These are phyloP conservation scores for Cutaneotrichosporon daszewskae DNA, from an alignment of 1,284 basidiomycete genomes.

Conservation along the genomic window DNA sequence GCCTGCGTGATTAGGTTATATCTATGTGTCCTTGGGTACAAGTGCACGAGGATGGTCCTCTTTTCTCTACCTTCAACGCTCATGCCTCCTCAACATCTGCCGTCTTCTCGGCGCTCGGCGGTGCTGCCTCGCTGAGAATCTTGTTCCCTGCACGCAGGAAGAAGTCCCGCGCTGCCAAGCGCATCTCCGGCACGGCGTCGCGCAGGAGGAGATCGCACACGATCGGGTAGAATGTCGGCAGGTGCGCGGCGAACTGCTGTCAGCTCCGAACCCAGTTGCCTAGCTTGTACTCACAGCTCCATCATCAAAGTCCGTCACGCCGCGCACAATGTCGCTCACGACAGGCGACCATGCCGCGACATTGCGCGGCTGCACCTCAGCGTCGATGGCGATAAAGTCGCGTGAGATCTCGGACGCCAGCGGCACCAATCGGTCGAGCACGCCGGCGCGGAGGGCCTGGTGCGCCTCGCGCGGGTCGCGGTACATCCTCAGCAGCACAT, in stretches of 20 bases:
- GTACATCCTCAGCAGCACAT: slow-evolving; percentile 89
- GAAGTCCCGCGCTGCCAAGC: slow-evolving; percentile 68
- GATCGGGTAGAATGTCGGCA: slow-evolving; percentile 80
- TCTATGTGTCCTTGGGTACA: too few relatives aligned
- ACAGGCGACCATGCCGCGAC: slow-evolving; percentile 98
- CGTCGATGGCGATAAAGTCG: slow-evolving; percentile 83
- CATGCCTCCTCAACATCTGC: too few relatives aligned
- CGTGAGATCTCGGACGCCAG: slow-evolving; percentile 84
- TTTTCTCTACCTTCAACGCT: too few relatives aligned
- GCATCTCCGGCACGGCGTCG: slow-evolving; percentile 73
- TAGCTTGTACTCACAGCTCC: slow-evolving; percentile 62
- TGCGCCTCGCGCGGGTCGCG: slow-evolving; percentile 82
- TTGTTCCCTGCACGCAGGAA: slow-evolving; percentile 53
- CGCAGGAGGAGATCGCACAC: slow-evolving; percentile 72
- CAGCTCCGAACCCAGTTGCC: neutral
- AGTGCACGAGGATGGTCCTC: too few relatives aligned
- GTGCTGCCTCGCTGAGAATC: neutral
- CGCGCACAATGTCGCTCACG: slow-evolving; percentile 84
- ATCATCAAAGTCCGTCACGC: slow-evolving; percentile 82
- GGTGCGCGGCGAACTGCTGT: slow-evolving; percentile 69
- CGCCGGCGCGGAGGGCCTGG: slow-evolving; percentile 70
- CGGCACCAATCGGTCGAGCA: slow-evolving; percentile 85
- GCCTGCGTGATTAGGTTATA: slow-evolving; percentile 2
- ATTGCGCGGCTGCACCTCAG: slow-evolving; percentile 90
- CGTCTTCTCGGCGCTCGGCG: neutral